Evolutionary conservation across 78 protist genomes (phyloP).

Genomic region (Diacronema lutheri): DNA sequence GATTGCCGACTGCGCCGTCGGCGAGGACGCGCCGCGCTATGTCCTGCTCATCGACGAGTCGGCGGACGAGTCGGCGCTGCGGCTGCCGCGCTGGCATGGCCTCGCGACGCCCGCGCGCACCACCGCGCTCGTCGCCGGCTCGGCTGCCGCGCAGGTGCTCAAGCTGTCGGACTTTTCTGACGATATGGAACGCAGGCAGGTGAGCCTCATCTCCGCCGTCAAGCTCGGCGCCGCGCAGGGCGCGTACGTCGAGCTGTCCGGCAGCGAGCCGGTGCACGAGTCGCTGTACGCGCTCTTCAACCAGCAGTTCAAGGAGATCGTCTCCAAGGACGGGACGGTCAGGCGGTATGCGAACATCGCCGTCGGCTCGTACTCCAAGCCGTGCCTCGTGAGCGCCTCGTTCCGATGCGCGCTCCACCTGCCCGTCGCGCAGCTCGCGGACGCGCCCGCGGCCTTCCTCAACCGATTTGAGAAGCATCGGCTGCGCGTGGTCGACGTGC

Average conservation of each 20-base stretch:
- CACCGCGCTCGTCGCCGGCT: not conserved
- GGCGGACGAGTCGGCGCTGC: not conserved
- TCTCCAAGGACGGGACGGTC: not conserved
- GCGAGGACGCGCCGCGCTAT: not conserved
- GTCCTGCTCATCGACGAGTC: not conserved
- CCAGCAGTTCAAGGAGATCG: not conserved
- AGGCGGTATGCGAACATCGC: not conserved
- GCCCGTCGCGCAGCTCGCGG: not conserved
- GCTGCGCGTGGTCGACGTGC: not conserved
- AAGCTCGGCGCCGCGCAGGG: not conserved
- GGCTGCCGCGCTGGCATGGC: not conserved
- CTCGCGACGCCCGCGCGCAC: not conserved
- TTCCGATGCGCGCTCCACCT: not conserved
- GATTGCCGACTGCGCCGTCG: too few species aligned
- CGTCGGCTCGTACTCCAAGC: not conserved
- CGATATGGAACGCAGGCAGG: not conserved
- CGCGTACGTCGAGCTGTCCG: not conserved
- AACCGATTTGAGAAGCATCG: conserved; percentile 1
- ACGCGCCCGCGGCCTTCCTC: conserved; percentile 15
- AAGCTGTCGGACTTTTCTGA: not conserved
- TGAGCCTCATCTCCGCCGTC: not conserved
- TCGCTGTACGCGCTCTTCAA: not conserved
- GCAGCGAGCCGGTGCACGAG: not conserved
- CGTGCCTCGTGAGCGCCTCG: not conserved
- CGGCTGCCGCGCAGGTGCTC: not conserved